A percentile compares a stretch with the other conserved stretches of the same genome.
phyloP scores from a whole-genome alignment of 805 yeast genomes.

The Candida caryicola region DNA sequence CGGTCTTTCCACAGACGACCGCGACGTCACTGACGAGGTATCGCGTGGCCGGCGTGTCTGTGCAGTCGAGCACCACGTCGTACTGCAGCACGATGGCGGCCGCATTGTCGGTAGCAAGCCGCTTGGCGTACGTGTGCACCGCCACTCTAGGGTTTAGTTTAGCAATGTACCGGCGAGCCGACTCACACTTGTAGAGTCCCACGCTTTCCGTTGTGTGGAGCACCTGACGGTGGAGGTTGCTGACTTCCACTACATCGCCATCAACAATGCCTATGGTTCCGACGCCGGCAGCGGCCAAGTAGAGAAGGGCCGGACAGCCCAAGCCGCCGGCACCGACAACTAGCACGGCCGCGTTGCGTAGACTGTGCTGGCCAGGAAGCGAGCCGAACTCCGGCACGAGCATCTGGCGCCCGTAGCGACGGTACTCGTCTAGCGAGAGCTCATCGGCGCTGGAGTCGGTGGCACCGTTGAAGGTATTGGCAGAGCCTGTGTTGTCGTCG shows the following conservation, averaged over 20 bases:
- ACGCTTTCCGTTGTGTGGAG: constrained; percentile 66
- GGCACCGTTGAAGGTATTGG: too few species aligned
- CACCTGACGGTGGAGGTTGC: constrained; percentile 88
- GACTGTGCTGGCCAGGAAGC: constrained; percentile 46
- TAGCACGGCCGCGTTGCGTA: constrained; percentile 59
- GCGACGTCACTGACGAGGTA: constrained; percentile 85
- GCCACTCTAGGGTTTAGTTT: constrained; percentile 67
- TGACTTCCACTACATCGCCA: constrained; percentile 75
- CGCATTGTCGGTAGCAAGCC: constrained; percentile 56
- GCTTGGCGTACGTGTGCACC: constrained; percentile 49
- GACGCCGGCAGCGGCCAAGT: constrained; percentile 83
- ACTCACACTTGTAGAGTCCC: constrained; percentile 72
- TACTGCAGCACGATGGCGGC: constrained; percentile 59
- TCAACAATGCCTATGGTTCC: constrained; percentile 86
- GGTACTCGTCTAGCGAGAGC: constrained; percentile 61
- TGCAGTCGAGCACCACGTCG: constrained; percentile 86
- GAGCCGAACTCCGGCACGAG: constrained; percentile 78
- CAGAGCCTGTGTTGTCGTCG: too few species aligned
- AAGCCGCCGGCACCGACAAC: constrained; percentile 97
- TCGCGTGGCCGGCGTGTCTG: constrained; percentile 87
- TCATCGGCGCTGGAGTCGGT: too few species aligned
- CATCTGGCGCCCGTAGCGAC: constrained; percentile 92
- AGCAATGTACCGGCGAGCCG: constrained; percentile 59
- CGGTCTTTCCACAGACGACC: constrained; percentile 62
- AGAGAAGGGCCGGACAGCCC: constrained; percentile 87